phyloP scores from a whole-genome alignment of 257 asterid genomes.

The Thymus quinquecostatus region DNA sequence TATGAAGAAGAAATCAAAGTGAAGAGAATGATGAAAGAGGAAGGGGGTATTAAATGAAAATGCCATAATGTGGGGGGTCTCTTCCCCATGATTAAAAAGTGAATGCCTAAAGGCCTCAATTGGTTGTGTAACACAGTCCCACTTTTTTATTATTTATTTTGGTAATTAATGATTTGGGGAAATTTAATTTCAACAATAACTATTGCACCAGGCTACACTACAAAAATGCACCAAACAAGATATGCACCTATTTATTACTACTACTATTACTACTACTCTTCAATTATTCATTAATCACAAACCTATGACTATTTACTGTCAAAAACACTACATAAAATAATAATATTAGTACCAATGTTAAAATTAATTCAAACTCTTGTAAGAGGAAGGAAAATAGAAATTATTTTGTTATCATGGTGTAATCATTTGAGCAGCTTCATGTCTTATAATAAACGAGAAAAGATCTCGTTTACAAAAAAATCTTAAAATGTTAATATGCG shows the following conservation, averaged over 20 bases:
- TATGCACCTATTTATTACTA: constrained; percentile 4
- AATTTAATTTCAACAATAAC: neutral
- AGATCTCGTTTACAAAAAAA: too few species aligned
- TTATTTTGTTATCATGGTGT: constrained; percentile 34
- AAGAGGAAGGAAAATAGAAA: neutral
- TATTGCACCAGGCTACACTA: constrained; percentile 12
- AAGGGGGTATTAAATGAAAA: constrained; percentile 27
- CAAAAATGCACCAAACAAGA: constrained; percentile 15
- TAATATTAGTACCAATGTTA: neutral
- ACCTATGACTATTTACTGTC: neutral
- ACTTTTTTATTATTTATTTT: neutral
- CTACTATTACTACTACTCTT: neutral
- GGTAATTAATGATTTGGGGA: constrained; percentile 1
- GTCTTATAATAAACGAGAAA: too few species aligned
- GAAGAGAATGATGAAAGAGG: constrained; percentile 18
- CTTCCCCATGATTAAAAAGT: constrained; percentile 37
- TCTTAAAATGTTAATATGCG: too few species aligned
- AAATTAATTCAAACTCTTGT: neutral
- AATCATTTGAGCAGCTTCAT: constrained; percentile 24
- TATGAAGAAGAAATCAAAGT: constrained; percentile 22
- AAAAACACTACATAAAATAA: neutral
- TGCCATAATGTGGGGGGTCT: constrained; percentile 30
- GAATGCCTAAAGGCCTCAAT: constrained; percentile 35
- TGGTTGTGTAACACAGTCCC: constrained; percentile 26
- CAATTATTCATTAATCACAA: constrained; percentile 18